These are phyloP conservation scores for Tolypocladium cylindrosporum DNA, from an alignment of 2,329 filamentous ascomycete species.

Conservation along the genomic window DNA sequence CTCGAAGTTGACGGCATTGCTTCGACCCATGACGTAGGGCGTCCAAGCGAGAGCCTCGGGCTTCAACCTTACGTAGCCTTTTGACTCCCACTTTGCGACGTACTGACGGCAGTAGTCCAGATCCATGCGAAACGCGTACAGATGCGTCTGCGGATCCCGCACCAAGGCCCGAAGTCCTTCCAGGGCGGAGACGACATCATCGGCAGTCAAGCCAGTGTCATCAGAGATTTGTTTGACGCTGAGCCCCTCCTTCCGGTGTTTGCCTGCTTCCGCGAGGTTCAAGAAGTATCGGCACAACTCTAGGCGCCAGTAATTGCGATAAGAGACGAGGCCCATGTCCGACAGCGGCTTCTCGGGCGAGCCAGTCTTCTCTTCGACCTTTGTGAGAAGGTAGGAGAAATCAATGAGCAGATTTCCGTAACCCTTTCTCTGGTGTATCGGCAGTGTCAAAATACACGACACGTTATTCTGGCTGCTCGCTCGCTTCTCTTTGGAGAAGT, in stretches of 20 bases:
- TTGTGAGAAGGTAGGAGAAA: conserved; percentile 92
- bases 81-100: conserved; percentile 79
- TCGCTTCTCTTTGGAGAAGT: conserved; percentile 97
- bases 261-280: conserved; percentile 24
- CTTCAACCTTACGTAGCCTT: conserved; percentile 78
- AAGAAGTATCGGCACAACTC: conserved; percentile 79
- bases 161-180: conserved; percentile 86
- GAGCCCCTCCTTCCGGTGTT: conserved; percentile 34
- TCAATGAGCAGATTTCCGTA: conserved; percentile 96
- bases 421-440: conserved; percentile 93
- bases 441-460: conserved; percentile 89
- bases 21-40: conserved; percentile 90
- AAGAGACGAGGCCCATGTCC: conserved; percentile 95
- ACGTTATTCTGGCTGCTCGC: conserved; percentile 94
- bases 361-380: conserved; percentile 86
- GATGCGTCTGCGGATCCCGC: conserved; percentile 76
- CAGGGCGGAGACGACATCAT: conserved; percentile 89
- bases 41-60: conserved; percentile 82
- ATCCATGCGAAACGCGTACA: conserved; percentile 85
- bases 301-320: conserved; percentile 93
- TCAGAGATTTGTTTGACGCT: conserved; percentile 66
- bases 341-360: conserved; percentile 96
- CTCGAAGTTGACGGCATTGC: conserved; percentile 73
- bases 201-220: conserved; percentile 87
- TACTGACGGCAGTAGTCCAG: conserved; percentile 78